Evolutionary conservation across 768 basidiomycete species (phyloP).

Genomic region (Xerocomus potaroensis): DNA sequence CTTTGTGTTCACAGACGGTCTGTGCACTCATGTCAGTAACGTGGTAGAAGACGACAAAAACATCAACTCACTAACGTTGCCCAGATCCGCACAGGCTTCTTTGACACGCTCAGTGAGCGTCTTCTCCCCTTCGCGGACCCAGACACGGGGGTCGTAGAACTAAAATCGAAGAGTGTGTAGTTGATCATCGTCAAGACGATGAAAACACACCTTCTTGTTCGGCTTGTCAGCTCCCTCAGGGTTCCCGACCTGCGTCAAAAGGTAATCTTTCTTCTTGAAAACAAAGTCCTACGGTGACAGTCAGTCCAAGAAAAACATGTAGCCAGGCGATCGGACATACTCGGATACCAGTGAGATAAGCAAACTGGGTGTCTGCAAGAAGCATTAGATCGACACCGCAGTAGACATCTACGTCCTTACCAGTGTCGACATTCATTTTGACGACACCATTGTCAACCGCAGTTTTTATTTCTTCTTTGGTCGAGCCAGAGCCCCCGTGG

Average conservation of each 20-base stretch:
- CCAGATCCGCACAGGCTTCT: slow-evolving; percentile 89
- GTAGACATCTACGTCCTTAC: slow-evolving; percentile 22
- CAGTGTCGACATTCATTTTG: slow-evolving; percentile 99
- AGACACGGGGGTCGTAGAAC: slow-evolving; percentile 95
- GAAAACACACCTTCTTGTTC: slow-evolving; percentile 84
- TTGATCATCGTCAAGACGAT: not conserved
- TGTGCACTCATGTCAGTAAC: slow-evolving; percentile 2
- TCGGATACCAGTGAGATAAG: slow-evolving; percentile 83
- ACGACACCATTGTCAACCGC: slow-evolving; percentile 92
- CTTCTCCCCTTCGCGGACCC: slow-evolving; percentile 99
- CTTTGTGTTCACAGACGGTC: slow-evolving; percentile 22
- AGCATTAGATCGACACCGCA: slow-evolving; percentile 3
- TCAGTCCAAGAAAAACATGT: not conserved
- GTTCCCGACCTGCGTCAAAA: slow-evolving; percentile 91
- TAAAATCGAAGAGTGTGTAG: slow-evolving; percentile 22
- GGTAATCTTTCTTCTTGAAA: slow-evolving; percentile 79
- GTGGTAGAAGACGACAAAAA: not conserved
- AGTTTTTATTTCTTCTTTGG: slow-evolving; percentile 90
- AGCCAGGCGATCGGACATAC: slow-evolving; percentile 33
- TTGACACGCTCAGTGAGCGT: slow-evolving; percentile 83
- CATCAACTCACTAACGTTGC: slow-evolving; percentile 50
- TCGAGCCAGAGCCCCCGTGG: slow-evolving; percentile 99
- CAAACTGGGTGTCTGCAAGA: slow-evolving; percentile 75
- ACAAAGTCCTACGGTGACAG: slow-evolving; percentile 67
- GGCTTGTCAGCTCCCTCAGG: slow-evolving; percentile 96